A percentile compares a stretch with the other conserved stretches of the same genome.
phyloP scores from a whole-genome alignment of 148 eudicot species.

The Nyssa sinensis region DNA sequence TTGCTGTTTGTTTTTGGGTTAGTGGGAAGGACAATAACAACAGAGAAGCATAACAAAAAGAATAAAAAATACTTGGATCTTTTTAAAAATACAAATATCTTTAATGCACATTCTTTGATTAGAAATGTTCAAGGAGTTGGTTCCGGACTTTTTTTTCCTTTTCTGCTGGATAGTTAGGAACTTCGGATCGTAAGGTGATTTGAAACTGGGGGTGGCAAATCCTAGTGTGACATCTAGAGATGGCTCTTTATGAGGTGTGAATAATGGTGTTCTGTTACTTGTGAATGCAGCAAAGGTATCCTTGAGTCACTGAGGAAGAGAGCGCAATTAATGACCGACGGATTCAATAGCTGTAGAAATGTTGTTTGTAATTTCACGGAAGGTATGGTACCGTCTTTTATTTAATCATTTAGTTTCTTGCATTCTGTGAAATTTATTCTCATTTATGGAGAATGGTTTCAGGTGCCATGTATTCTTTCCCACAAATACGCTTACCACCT shows the following conservation, averaged over 20 bases:
- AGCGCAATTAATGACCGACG: slow-evolving; percentile 94
- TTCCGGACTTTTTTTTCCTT: background rate
- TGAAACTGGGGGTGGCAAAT: background rate
- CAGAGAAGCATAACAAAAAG: background rate
- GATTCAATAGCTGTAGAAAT: slow-evolving; percentile 97
- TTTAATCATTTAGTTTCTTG: background rate
- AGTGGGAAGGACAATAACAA: background rate
- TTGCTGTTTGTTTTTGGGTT: background rate
- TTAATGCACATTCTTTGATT: background rate
- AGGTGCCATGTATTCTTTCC: slow-evolving; percentile 99
- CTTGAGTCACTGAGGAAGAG: slow-evolving; percentile 88
- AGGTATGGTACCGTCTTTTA: slow-evolving; percentile 45
- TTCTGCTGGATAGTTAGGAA: background rate
- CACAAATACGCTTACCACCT: slow-evolving; percentile 88
- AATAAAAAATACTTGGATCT: background rate
- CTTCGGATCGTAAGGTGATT: background rate
- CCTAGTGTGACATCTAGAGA: background rate
- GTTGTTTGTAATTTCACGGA: slow-evolving; percentile 96
- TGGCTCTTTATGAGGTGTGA: background rate
- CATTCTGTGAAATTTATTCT: background rate
- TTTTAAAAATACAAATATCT: background rate
- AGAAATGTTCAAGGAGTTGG: slow-evolving; percentile 3
- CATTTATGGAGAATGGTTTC: slow-evolving; percentile 20
- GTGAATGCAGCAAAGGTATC: slow-evolving; percentile 77
- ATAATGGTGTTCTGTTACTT: slow-evolving; percentile 6